Evolutionary conservation across 352 stramenopile genomes (phyloP), one percentile per base, ranked within the genome.

Genomic region (Peronospora belbahrii): DNA sequence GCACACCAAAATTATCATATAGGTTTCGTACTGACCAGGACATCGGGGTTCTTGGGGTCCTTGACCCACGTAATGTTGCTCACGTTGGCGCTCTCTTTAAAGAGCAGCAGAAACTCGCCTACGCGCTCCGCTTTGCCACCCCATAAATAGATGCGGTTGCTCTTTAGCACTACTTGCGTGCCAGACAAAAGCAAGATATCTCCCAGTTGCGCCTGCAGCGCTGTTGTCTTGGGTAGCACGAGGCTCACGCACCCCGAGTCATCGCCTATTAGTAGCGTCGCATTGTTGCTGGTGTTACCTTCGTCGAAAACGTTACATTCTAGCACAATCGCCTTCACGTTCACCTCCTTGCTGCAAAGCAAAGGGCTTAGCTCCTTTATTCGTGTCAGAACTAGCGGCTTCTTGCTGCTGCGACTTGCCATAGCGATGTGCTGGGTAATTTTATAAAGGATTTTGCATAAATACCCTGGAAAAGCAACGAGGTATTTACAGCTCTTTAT

Each of bases 281-380:
- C 83, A 62, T 90, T 90, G 27, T 70, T 77, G 54, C 73, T 86
- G 18, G 60, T 43, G 41, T 85, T 82, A 19, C 58, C 55, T 32
- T 94, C 80, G 46, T 91, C 80, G 62, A 89, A 90, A 47, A 70
- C 68, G 53, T 88, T 88, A 34, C 58, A 79, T 50, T 94, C 83
- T 62, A 94, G 71, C 43, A 87, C 78, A 27, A 94, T 77, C 8
- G 59, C 78, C 62, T 94, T 90, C 28, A 86, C 56, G 39, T 72
- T 82, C 41, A 66, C 60, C 34, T 91, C 80, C 48, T 85, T 86
- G 15, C 71, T 65, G 13, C 42, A 52, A 41, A 87, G 59, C 15
- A 62, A 44, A 6, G 80, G 80, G 17, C 59, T 67, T 31, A 91
- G 48, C n/a, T 91, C 80, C 67, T 88, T 88, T 14, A 91, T 46